Evolutionary conservation across 306 rosid genomes (phyloP).

Genomic region (Purshia tridentata): DNA sequence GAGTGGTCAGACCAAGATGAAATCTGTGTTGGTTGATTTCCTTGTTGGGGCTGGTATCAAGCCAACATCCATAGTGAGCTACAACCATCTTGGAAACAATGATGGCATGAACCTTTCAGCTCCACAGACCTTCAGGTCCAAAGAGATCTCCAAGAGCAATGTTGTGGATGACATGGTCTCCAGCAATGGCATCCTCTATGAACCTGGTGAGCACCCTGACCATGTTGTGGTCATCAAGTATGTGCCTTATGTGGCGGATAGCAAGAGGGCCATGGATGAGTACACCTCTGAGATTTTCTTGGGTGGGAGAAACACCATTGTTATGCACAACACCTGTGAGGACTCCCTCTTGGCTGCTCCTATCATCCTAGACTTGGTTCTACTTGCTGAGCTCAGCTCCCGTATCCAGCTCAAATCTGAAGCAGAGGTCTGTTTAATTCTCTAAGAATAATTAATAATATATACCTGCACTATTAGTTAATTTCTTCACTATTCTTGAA

Average conservation of each 20-base stretch:
- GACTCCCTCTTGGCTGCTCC: slow-evolving; percentile 99
- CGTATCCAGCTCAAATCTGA: slow-evolving; percentile 88
- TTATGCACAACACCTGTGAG: slow-evolving; percentile 98
- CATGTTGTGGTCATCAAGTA: slow-evolving; percentile 98
- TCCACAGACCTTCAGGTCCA: slow-evolving; percentile 95
- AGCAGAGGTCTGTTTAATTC: slow-evolving; percentile 59
- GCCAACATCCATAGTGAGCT: slow-evolving; percentile 99
- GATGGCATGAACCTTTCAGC: slow-evolving; percentile 99
- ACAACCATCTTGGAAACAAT: slow-evolving; percentile 96
- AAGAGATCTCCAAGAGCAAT: slow-evolving; percentile 96
- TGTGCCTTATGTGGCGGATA: slow-evolving; percentile 94
- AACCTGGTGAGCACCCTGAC: slow-evolving; percentile 97
- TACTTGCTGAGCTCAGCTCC: slow-evolving; percentile 97
- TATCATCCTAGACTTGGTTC: slow-evolving; percentile 90
- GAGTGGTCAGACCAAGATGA: slow-evolving; percentile 99
- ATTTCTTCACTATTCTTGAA: background rate
- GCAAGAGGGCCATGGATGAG: slow-evolving; percentile 99
- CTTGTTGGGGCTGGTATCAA: slow-evolving; percentile 99
- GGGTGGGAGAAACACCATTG: slow-evolving; percentile 94
- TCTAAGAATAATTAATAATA: background rate
- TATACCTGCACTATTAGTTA: background rate
- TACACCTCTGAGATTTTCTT: slow-evolving; percentile 97
- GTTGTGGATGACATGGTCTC: slow-evolving; percentile 99
- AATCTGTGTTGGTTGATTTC: slow-evolving; percentile 94
- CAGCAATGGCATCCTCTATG: slow-evolving; percentile 87